Evolutionary conservation across 805 yeast species (phyloP), one percentile per base, ranked within the genome.

Genomic region (Pachysolen tannophilus): DNA sequence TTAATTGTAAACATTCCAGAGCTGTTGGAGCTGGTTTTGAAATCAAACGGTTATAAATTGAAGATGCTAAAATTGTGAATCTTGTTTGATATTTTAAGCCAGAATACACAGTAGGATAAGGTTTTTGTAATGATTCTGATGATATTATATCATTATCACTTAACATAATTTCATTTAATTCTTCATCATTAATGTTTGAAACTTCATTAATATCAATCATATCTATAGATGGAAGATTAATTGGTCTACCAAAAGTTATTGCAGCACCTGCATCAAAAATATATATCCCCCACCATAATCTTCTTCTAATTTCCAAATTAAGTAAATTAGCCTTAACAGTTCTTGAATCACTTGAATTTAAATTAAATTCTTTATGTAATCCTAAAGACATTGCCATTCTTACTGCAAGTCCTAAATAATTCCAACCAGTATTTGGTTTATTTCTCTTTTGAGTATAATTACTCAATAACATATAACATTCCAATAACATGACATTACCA

Each of bases 351-450:
- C 15, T 11, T 6, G 35, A 28, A 8, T 34, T 34, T 60, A 40
- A 33, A 57, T 67, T 52, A 41, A 72, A 67, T 41, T 76, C 82
- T 35, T 69, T 69, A 47, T 75, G 71, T 18, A 78, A 54, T 4
- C 85, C 87, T 27, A 79, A 50, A 0, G 81, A 76, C 44, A 73
- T 59, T 0, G 85, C 83, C 80, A 78, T 76, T 41, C 81, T 60
- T 7, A 75, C 67, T 0, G 82, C 78, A 13, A 75, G 56, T 9
- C 86, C 85, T 24, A 76, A 56, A 43, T 72, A 75, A 45, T 74
- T 74, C 81, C 84, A 79, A 17, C 80, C 79, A 0, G 83, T 69
- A 51, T 78, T 78, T 37, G 81, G 78, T 44, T 74, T 75, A 45
- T 77, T 73, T 33, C 82, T 63, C 53, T 75, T 75, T 47, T 75